Percentiles rank a stretch among this genome's conserved stretches.
These are phyloP conservation scores for Byssochlamys sp. DNA, from an alignment of 2,329 filamentous ascomycete species.

Conservation along the genomic window DNA sequence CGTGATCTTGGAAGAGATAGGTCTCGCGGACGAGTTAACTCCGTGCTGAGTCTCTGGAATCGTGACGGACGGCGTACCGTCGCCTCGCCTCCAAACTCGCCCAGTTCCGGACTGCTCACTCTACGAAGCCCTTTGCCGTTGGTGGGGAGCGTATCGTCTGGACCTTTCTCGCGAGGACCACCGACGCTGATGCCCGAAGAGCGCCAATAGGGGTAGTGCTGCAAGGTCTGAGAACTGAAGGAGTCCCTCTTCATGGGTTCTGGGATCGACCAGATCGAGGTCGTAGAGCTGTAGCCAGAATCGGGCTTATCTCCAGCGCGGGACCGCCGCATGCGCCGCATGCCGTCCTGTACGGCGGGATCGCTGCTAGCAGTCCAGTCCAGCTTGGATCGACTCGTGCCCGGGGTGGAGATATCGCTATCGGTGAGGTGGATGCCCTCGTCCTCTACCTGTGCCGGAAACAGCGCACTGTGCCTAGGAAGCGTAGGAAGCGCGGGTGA, in stretches of 20 bases:
- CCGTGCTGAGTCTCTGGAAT: not conserved
- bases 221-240: not conserved
- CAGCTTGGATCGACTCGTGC: conserved; percentile 1
- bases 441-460: conserved; percentile 10
- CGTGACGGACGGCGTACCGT: not conserved
- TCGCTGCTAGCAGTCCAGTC: conserved; percentile 6
- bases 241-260: not conserved
- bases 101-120: not conserved
- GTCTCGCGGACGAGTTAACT: not conserved
- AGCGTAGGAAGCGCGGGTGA: conserved; percentile 16
- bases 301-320: conserved; percentile 24
- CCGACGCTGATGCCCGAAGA: not conserved
- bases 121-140: not conserved
- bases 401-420: conserved; percentile 8
- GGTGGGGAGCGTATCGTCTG: not conserved
- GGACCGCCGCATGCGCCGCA: conserved; percentile 8
- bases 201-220: not conserved
- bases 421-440: conserved; percentile 11
- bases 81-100: not conserved
- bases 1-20: not conserved
- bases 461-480: conserved; percentile 5
- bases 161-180: not conserved
- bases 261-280: conserved; percentile 10
- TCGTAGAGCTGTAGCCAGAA: conserved; percentile 31
- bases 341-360: conserved; percentile 3